Percentiles rank a stretch among this genome's conserved stretches.
Evolutionary conservation across 2,329 filamentous ascomycete species (phyloP).

Genomic region (Apiospora rasikravindrae): DNA sequence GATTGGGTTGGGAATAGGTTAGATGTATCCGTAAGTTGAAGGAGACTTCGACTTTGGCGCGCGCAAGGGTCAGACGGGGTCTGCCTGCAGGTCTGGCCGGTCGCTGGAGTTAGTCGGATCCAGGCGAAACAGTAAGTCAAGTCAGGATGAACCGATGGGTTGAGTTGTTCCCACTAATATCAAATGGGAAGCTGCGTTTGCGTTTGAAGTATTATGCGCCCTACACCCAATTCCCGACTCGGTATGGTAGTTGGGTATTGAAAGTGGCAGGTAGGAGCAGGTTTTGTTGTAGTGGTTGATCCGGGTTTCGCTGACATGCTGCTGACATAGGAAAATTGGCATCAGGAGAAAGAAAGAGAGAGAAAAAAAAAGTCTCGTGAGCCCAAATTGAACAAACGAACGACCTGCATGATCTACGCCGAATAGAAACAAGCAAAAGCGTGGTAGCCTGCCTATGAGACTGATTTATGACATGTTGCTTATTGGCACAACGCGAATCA

Average conservation of each 20-base stretch:
- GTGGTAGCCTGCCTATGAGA: not conserved
- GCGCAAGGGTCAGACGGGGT: constrained; percentile 10
- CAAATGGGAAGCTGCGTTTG: not conserved
- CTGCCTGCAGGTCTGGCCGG: not conserved
- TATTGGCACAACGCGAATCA: not conserved
- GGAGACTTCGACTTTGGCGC: constrained; percentile 4
- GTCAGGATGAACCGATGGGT: constrained; percentile 6
- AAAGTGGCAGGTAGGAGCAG: not conserved
- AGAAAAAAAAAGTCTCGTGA: not conserved
- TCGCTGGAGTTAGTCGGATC: not conserved
- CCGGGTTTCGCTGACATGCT: not conserved
- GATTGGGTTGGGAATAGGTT: constrained; percentile 1
- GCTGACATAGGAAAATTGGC: constrained; percentile 3
- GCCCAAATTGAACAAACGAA: not conserved
- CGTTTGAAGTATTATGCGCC: not conserved
- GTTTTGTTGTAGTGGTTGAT: not conserved
- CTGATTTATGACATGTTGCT: not conserved
- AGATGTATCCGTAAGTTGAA: not conserved
- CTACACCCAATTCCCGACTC: not conserved
- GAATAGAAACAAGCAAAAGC: not conserved
- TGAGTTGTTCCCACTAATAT: constrained; percentile 11
- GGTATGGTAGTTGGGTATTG: not conserved
- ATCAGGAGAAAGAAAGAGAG: not conserved
- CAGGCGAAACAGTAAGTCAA: constrained; percentile 10
- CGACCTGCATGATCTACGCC: not conserved